These are phyloP conservation scores for Xylariaceae sp. DNA, from an alignment of 2,329 filamentous ascomycete genomes.

Conservation along the genomic window DNA sequence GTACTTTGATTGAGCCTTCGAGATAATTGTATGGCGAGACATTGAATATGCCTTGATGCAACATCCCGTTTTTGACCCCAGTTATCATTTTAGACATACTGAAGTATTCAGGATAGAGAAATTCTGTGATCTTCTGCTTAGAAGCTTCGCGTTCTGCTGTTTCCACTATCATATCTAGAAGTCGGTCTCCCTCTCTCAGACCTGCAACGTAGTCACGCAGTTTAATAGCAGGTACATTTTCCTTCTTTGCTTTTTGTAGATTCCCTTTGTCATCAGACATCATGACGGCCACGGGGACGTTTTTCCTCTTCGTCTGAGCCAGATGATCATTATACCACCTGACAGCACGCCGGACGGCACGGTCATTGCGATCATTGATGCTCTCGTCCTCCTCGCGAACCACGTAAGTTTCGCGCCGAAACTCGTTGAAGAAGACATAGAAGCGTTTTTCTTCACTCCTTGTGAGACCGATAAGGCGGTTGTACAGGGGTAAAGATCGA, in stretches of 20 bases:
- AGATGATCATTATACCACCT: constrained; percentile 90
- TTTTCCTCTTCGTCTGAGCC: constrained; percentile 55
- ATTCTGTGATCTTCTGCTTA: constrained; percentile 60
- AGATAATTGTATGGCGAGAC: constrained; percentile 98
- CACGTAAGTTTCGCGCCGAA: constrained; percentile 87
- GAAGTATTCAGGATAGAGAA: constrained; percentile 86
- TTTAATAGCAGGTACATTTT: constrained; percentile 66
- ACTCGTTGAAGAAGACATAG: constrained; percentile 99
- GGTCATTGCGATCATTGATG: constrained; percentile 95
- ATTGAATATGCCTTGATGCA: constrained; percentile 94
- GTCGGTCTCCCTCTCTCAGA: constrained; percentile 75
- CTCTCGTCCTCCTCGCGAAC: constrained; percentile 70
- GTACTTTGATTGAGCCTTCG: constrained; percentile 85
- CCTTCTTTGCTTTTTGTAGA: constrained; percentile 72
- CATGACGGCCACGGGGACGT: constrained; percentile 78
- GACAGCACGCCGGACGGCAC: constrained; percentile 79
- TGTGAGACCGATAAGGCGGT: constrained; percentile 82
- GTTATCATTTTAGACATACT: constrained; percentile 92
- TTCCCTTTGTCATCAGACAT: constrained; percentile 91
- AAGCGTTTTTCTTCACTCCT: constrained; percentile 97
- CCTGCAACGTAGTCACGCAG: constrained; percentile 76
- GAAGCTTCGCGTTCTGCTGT: constrained; percentile 63
- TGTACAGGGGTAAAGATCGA: constrained; percentile 89
- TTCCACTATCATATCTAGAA: constrained; percentile 91
- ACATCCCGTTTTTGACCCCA: constrained; percentile 77